Conservation (phyloP, 345 rosid species). For the Salix viminalis region DNA sequence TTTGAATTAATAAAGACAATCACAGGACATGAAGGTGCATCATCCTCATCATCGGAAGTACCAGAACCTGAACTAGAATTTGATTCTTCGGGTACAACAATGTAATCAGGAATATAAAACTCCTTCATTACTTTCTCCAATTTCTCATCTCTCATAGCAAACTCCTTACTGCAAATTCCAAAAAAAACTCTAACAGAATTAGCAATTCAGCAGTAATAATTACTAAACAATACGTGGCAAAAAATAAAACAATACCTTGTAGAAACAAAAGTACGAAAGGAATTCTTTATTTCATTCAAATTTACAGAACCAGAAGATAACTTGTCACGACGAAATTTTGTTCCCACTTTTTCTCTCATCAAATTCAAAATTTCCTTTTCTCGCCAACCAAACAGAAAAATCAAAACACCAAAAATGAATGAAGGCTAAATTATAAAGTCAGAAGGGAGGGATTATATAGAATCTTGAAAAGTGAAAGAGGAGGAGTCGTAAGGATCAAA, state of each 20-base stretch:
- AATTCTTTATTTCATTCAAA: background rate
- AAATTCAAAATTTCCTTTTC: background rate
- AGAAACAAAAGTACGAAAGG: conserved; percentile 2
- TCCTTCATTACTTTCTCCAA: conserved; percentile 17
- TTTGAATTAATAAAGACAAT: conserved; percentile 60
- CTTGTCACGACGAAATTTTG: background rate
- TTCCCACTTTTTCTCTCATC: background rate
- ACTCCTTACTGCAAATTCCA: conserved; percentile 17
- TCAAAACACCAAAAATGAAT: background rate
- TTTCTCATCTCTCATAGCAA: background rate
- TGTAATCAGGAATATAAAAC: conserved; percentile 41
- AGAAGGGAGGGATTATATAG: background rate
- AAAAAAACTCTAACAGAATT: background rate
- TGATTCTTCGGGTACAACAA: conserved; percentile 34
- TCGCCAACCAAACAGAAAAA: conserved; percentile 2
- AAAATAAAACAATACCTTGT: conserved; percentile 6
- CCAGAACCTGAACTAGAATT: background rate
- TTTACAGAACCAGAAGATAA: background rate
- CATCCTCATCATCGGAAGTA: background rate
- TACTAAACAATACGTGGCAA: background rate
- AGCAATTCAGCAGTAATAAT: too few relatives aligned
- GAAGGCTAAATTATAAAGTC: background rate
- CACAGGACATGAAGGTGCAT: conserved; percentile 49
- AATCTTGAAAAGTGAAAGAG: background rate
- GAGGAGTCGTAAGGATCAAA: too few relatives aligned